Evolutionary conservation across 83 land plant species (phyloP), one percentile per base, ranked within the genome.

Genomic region (Thuja plicata): DNA sequence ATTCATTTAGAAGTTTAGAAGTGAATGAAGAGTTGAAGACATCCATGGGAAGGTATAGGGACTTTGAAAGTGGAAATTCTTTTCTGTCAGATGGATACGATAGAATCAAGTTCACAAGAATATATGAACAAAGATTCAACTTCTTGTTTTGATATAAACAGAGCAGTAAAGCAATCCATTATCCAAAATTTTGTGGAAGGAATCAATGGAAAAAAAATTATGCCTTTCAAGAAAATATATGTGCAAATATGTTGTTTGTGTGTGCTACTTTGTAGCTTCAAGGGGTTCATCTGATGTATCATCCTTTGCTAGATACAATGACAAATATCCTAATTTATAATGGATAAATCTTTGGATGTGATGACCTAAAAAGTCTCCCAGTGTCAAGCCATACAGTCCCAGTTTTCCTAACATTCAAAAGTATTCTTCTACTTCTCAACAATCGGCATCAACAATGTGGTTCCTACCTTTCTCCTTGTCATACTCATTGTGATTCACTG

Each of bases 231-330:
- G 52, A n/a, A 12, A 87, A 86, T 4, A 46, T 52, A 52, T 55
- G 34, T 87, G 94, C 89, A 3, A 90, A 90, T 57, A 27, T 97
- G 71, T 89, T 89, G 48, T 94, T 98, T 86, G 66, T 96, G 77
- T 97, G 99, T 41, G 93, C 99, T 13, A 91, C 94, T 2, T 93
- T 98, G 87, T 97, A 97, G 81, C 93, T 98, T 37, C 94, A 99
- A 76, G 99, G 99, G 45, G 35, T 41, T 7, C 87, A 78, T 89
- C 94, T 95, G 38, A 90, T 96, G 9, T 71, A 24, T 88, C 99
- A 98, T 90, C 99, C 99, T 1, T 74, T 98, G 60, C 86, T 79
- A 55, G 98, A 96, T 93, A n/a, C 89, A 19, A 84, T 54, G 37
- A 90, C 89, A 45, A 98, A 97, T 90, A 32, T 97, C 46, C 94